Base-by-base conservation (phyloP, 164 flowering plant species). In the Aristolochia fimbriata region DNA sequence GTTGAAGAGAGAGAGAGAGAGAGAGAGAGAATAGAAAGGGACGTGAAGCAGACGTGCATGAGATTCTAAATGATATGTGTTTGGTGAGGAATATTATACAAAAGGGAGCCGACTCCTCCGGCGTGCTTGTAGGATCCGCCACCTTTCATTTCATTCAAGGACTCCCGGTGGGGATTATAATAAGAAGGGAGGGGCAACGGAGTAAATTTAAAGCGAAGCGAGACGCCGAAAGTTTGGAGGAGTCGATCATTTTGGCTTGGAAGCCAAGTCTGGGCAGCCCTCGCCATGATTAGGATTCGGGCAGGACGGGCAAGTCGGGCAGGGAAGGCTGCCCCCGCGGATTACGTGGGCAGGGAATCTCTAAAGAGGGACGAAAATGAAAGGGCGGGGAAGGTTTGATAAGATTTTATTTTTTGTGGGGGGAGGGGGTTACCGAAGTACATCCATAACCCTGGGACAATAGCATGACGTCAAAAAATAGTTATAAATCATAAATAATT, bases 1-100 rank as follows among this genome's bases (percentile, higher is more conserved):
- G 25, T 33, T 25, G 50, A 47, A 47, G n/a, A 13, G 55, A 45
- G 55, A 47, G 25, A 21, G 55, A 45, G 55, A 43, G 25, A 21
- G 51, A 52, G 37, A 25, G 50, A 62, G 15, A 30, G 8, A 17
- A 19, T 27, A 51, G 57, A 68, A 68, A 74, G 72, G 75, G 72
- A 80, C 82, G 80, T 81, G 88, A 78, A 63, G 70, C 50, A 76
- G 88, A 83, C 88, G 85, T 85, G 91, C 95, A 82, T 85, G 91
- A 73, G 64, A 65, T 62, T 52, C 50, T 43, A 21, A 52, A 64
- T 41, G 65, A 31, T 24, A 6, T 46, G 57, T 19, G 60, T 55
- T 62, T 22, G 62, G 68, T 46, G 22, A 43, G 10, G 47, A n/a
- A 59, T 20, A 62, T 33, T 45, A 31, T 1, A 31, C 16, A 31